phyloP scores from a whole-genome alignment of 2,329 filamentous ascomycete genomes.

The Colletotrichum cordylinicola region DNA sequence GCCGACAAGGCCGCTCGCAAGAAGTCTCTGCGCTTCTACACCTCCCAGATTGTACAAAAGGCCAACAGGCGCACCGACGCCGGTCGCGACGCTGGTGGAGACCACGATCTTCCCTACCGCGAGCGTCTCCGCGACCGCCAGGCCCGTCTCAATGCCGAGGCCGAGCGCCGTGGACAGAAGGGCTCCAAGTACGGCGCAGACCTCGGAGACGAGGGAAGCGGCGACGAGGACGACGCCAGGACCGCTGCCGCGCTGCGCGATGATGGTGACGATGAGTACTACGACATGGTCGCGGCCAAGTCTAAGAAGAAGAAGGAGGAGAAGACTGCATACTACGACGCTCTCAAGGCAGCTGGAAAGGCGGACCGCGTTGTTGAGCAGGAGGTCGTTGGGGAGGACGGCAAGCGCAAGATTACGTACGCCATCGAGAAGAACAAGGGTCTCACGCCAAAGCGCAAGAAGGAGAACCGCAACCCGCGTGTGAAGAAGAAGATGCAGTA shows the following conservation, averaged over 20 bases:
- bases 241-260: conserved; percentile 55
- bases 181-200: conserved; percentile 66
- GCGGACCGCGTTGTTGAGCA: conserved; percentile 68
- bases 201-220: conserved; percentile 63
- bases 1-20: conserved; percentile 89
- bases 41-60: conserved; percentile 95
- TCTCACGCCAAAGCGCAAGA: conserved; percentile 85
- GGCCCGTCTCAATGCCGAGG: conserved; percentile 85
- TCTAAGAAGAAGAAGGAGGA: conserved; percentile 77
- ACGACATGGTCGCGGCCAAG: conserved; percentile 80
- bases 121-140: conserved; percentile 88
- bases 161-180: conserved; percentile 80
- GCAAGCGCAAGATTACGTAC: conserved; percentile 92
- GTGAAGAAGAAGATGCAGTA: conserved; percentile 99
- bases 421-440: conserved; percentile 98
- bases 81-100: conserved; percentile 77
- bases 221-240: conserved; percentile 70
- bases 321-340: conserved; percentile 63
- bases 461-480: conserved; percentile 92
- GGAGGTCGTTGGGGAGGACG: conserved; percentile 77
- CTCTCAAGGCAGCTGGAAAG: conserved; percentile 66
- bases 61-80: conserved; percentile 81
- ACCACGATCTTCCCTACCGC: conserved; percentile 84
- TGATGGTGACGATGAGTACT: conserved; percentile 77
- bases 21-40: conserved; percentile 96